Evolutionary conservation across 768 basidiomycete genomes (phyloP), one percentile per base, ranked within the genome.

Genomic region (Suillus americanus): DNA sequence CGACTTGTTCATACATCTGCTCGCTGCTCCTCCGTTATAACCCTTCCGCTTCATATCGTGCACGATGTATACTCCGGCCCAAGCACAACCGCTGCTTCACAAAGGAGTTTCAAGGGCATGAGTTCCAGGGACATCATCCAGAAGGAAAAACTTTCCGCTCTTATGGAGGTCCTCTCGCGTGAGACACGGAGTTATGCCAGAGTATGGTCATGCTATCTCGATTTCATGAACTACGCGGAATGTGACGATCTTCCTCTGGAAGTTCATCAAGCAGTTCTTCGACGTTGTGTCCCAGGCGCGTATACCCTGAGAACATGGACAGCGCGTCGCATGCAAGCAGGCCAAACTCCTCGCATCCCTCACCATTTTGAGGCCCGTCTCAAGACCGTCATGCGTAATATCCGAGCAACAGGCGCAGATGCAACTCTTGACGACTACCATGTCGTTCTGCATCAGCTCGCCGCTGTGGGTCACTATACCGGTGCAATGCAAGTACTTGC

Each of bases 371-470:
- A 93, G 75, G 75, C 79, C 20, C 87, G 92, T 37, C 84, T 92
- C 69, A 85, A 86, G 73, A 75, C 81, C 23, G 78, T 95, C 71
- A 84, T 95, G 65, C 81, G 81, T 61, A 90, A 91, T 73, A 92
- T 94, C 28, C 86, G 86, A 61, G 78, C 80, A 45, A 70, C 83
- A 14, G 71, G 62, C 72, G 74, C 51, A 81, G 84, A 25, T 63
- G 83, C 75, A 14, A 69, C 72, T 14, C 64, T 89, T 61, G 84
- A 86, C 3, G 93, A 94, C 73, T 94, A 90, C 73, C 83, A 93
- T 72, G 88, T 88, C 70, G 78, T 95, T 65, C 73, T 95, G 60
- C 82, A 85, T 66, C 90, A 92, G 65, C 92, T 92, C 65, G 89
- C 91, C 40, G 86, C 88, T 0, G 85, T 86, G 4, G 93, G 92